These are phyloP conservation scores for Apophysomyces trapeziformis DNA, from an alignment of 371 early-diverging fungal species.

Conservation along the genomic window DNA sequence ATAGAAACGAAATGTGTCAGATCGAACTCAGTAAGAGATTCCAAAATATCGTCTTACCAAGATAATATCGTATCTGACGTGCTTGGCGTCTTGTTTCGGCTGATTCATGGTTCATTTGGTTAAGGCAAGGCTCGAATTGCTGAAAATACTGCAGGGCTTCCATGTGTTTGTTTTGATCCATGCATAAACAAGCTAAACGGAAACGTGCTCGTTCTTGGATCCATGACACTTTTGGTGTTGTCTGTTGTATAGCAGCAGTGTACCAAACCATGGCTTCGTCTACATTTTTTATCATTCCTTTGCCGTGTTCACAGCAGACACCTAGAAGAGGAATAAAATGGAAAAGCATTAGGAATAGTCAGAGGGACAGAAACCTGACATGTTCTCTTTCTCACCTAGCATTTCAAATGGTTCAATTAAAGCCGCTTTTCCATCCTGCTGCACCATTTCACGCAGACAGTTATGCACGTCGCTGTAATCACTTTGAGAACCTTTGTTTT, in stretches of 20 bases:
- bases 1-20: neutral
- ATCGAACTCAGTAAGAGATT: no score
- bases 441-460: slow-evolving; percentile 24
- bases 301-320: slow-evolving; percentile 24
- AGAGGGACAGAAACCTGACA: neutral
- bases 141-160: slow-evolving; percentile 22
- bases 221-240: slow-evolving; percentile 28
- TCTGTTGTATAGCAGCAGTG: slow-evolving; percentile 16
- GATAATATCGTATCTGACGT: slow-evolving; percentile 36
- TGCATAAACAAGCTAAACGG: slow-evolving; percentile 25
- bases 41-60: slow-evolving; percentile 24
- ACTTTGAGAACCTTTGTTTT: slow-evolving; percentile 2
- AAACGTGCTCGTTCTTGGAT: slow-evolving; percentile 34
- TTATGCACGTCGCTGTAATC: slow-evolving; percentile 4
- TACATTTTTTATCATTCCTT: slow-evolving; percentile 16
- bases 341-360: neutral
- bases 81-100: slow-evolving; percentile 35
- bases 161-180: slow-evolving; percentile 18
- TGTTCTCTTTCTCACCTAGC: slow-evolving; percentile 22
- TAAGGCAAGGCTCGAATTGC: slow-evolving; percentile 19
- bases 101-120: slow-evolving; percentile 30
- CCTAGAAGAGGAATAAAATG: slow-evolving; percentile 15
- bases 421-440: slow-evolving; percentile 11
- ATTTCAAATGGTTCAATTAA: slow-evolving; percentile 24
- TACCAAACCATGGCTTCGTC: slow-evolving; percentile 25